Evolutionary conservation across 768 basidiomycete genomes (phyloP).

Genomic region (Tricholomella constricta): DNA sequence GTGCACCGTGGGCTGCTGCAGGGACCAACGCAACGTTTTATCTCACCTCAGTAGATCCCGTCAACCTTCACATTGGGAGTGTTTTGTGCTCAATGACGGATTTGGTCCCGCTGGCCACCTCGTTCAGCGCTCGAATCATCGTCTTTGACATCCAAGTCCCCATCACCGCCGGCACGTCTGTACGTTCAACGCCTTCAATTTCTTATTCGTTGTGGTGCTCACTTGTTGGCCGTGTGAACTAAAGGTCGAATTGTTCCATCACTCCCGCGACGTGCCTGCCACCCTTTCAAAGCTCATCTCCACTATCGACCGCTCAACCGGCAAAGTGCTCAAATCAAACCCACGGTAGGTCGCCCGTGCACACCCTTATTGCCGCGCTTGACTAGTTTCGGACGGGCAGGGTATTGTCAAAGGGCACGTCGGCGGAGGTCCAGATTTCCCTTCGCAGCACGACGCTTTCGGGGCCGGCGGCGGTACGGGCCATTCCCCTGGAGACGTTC

Average conservation of each 20-base stretch:
- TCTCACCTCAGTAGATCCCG: slow-evolving; percentile 80
- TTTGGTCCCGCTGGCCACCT: slow-evolving; percentile 72
- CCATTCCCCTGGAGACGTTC: slow-evolving; percentile 88
- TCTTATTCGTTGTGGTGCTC: background rate
- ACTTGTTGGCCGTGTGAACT: background rate
- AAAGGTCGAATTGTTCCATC: slow-evolving; percentile 92
- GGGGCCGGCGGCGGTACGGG: slow-evolving; percentile 46
- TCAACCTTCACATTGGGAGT: slow-evolving; percentile 84
- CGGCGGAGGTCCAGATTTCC: slow-evolving; percentile 85
- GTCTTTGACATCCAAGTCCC: slow-evolving; percentile 92
- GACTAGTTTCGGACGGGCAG: slow-evolving; percentile 38
- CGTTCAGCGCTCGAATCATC: slow-evolving; percentile 86
- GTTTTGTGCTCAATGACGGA: slow-evolving; percentile 80
- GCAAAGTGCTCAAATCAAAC: slow-evolving; percentile 70
- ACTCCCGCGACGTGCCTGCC: slow-evolving; percentile 90
- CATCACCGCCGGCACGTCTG: slow-evolving; percentile 84
- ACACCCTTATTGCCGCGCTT: background rate
- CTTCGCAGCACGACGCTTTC: slow-evolving; percentile 60
- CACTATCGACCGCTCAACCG: slow-evolving; percentile 76
- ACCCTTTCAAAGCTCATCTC: slow-evolving; percentile 81
- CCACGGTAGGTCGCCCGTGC: slow-evolving; percentile 62
- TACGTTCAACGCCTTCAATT: slow-evolving; percentile 33
- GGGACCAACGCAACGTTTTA: slow-evolving; percentile 89
- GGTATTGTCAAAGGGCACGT: slow-evolving; percentile 80
- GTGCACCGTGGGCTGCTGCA: slow-evolving; percentile 84